These are phyloP conservation scores for Saitozyma podzolica DNA, from an alignment of 768 basidiomycete genomes.

Conservation along the genomic window DNA sequence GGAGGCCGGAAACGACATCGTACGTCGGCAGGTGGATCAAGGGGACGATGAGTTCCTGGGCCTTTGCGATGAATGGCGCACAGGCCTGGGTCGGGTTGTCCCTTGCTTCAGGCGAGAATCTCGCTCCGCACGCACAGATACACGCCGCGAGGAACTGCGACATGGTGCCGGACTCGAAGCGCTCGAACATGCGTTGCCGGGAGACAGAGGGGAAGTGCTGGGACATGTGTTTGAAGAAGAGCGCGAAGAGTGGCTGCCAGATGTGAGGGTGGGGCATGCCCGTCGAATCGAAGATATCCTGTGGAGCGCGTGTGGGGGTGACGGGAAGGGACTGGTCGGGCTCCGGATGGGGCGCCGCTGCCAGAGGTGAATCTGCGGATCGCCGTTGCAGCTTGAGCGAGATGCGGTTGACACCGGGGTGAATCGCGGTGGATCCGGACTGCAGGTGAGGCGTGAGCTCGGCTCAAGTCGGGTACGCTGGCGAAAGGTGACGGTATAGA, in stretches of 20 bases:
- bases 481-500: not conserved
- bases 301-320: constrained; percentile 6
- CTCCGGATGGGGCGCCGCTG: constrained; percentile 33
- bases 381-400: constrained; percentile 45
- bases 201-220: constrained; percentile 48
- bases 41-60: constrained; percentile 45
- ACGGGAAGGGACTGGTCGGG: constrained; percentile 11
- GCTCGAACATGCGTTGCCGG: constrained; percentile 30
- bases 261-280: constrained; percentile 45
- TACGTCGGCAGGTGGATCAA: constrained; percentile 45
- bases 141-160: constrained; percentile 43
- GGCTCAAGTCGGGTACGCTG: not conserved
- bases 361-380: constrained; percentile 28
- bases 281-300: constrained; percentile 34
- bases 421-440: constrained; percentile 49
- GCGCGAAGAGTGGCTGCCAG: constrained; percentile 38
- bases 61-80: constrained; percentile 50
- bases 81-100: constrained; percentile 30
- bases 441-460: constrained; percentile 6
- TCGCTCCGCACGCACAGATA: constrained; percentile 43
- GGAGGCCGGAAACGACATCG: constrained; percentile 43
- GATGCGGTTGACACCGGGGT: constrained; percentile 51
- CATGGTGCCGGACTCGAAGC: constrained; percentile 48
- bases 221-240: constrained; percentile 41
- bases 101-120: constrained; percentile 23